Conservation (phyloP, 805 yeast species). For the Wickerhamiella dianesei region DNA sequence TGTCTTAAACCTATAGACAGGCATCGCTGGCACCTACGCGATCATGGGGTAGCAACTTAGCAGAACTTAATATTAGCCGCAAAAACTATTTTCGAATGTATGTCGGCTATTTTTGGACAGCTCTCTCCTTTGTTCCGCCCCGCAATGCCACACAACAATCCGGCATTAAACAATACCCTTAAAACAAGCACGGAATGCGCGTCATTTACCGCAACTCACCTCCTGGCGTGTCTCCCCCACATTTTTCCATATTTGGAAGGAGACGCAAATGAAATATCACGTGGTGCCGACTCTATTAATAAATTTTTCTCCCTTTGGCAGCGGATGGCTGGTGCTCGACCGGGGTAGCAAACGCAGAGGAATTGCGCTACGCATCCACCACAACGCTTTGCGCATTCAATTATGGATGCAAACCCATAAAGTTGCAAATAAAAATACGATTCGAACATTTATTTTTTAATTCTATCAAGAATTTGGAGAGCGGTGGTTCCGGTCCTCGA, state of each 20-base stretch:
- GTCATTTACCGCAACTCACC: no score
- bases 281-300: neutral
- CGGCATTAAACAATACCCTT: no score
- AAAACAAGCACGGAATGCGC: no score
- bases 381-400: neutral
- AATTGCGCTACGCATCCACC: neutral
- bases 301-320: neutral
- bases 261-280: neutral
- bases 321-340: neutral
- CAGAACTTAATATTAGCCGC: no score
- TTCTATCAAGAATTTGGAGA: neutral
- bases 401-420: neutral
- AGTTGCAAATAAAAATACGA: neutral
- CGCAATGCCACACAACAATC: no score
- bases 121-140: no score
- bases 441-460: neutral
- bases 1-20: no score
- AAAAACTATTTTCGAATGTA: no score
- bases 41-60: no score
- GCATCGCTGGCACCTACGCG: no score
- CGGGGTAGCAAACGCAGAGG: neutral
- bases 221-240: no score
- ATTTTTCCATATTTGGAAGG: neutral
- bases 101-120: no score
- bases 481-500: neutral